These are phyloP conservation scores for Gossypium raimondii DNA, from an alignment of 345 rosid species.

Conservation along the genomic window DNA sequence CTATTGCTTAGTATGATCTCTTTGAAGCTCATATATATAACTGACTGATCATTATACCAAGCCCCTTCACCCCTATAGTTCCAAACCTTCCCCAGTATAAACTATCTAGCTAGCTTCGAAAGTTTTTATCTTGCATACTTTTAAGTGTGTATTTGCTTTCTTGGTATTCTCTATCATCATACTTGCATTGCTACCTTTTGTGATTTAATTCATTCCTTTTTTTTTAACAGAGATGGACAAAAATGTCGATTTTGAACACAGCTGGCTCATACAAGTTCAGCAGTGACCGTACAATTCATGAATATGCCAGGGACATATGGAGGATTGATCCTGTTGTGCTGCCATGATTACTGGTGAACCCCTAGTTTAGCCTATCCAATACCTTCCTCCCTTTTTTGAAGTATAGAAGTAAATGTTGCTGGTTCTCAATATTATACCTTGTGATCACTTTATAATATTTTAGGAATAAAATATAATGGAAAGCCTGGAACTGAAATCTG, in stretches of 20 bases:
- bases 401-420: not conserved
- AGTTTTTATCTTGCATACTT: no score
- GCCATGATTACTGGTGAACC: constrained; percentile 25
- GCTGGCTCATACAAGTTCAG: constrained; percentile 61
- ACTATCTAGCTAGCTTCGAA: no score
- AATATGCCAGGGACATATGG: constrained; percentile 60
- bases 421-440: not conserved
- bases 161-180: no score
- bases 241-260: constrained; percentile 57
- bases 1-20: no score
- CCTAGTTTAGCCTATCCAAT: not conserved
- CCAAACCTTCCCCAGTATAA: no score
- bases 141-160: not conserved
- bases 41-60: no score
- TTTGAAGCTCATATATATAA: no score
- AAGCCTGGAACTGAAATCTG: not conserved
- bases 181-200: not conserved
- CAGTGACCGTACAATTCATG: constrained; percentile 54
- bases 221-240: constrained; percentile 47
- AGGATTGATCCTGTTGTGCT: constrained; percentile 38
- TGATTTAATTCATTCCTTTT: not conserved
- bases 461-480: constrained; percentile 11
- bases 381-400: not conserved
- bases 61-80: no score
- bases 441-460: not conserved